phyloP scores from a whole-genome alignment of 805 yeast species.

The Ogataea nonfermentans region DNA sequence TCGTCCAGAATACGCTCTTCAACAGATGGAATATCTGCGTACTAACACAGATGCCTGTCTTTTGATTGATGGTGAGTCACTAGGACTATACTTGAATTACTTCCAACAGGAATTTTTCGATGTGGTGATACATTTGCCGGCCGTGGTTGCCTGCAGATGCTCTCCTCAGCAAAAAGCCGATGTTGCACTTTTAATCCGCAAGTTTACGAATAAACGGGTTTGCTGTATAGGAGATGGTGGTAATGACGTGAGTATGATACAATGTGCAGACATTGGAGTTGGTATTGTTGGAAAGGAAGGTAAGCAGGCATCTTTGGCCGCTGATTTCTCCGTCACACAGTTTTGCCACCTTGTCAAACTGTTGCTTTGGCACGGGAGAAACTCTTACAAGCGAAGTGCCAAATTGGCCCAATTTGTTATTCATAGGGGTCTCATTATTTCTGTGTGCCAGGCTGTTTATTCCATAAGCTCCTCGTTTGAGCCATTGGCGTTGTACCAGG shows the following conservation, averaged over 20 bases:
- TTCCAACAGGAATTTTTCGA: slow-evolving; percentile 72
- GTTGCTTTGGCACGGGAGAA: slow-evolving; percentile 96
- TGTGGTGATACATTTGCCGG: slow-evolving; percentile 75
- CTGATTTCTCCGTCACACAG: slow-evolving; percentile 92
- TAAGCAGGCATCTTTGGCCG: slow-evolving; percentile 93
- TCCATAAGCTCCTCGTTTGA: slow-evolving; percentile 85
- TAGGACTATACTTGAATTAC: slow-evolving; percentile 63
- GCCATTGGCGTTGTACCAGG: slow-evolving; percentile 92
- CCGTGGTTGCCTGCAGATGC: slow-evolving; percentile 98
- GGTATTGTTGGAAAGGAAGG: slow-evolving; percentile 99
- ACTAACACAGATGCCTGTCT: slow-evolving; percentile 68
- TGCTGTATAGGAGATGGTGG: slow-evolving; percentile 99
- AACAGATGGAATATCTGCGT: slow-evolving; percentile 68
- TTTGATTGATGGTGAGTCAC: slow-evolving; percentile 90
- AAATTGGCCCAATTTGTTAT: slow-evolving; percentile 94
- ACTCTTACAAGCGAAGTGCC: slow-evolving; percentile 93
- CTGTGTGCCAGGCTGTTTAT: slow-evolving; percentile 92
- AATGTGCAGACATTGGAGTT: slow-evolving; percentile 97
- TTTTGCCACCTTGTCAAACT: slow-evolving; percentile 85
- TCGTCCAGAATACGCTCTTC: slow-evolving; percentile 65
- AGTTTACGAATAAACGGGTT: slow-evolving; percentile 80
- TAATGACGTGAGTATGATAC: slow-evolving; percentile 98
- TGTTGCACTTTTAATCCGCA: slow-evolving; percentile 77
- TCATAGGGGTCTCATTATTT: slow-evolving; percentile 91
- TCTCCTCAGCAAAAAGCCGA: slow-evolving; percentile 99